These are phyloP conservation scores for Sphagnum tenellum DNA, from an alignment of 225 moss, liverwort and hornwort species.

Conservation along the genomic window DNA sequence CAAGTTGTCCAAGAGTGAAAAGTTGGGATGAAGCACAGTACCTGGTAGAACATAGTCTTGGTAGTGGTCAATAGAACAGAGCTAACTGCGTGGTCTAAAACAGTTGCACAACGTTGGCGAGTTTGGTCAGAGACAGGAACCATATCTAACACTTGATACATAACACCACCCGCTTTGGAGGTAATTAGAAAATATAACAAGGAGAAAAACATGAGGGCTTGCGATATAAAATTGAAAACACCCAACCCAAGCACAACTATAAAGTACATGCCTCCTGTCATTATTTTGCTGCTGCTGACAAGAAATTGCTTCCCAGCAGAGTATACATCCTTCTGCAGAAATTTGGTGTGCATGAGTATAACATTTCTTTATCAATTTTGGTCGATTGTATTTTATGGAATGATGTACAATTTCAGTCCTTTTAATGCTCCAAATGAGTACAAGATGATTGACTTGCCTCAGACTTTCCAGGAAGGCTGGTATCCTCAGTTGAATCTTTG, in stretches of 20 bases:
- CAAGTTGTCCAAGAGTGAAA: too few relatives aligned
- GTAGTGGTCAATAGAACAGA: slow-evolving; percentile 75
- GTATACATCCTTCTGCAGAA: slow-evolving; percentile 49
- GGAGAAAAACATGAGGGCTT: slow-evolving; percentile 69
- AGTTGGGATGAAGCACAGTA: background rate
- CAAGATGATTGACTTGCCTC: too few relatives aligned
- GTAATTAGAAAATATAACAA: slow-evolving; percentile 89
- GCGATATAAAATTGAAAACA: slow-evolving; percentile 60
- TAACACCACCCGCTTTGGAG: slow-evolving; percentile 64
- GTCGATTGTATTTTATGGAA: too few relatives aligned
- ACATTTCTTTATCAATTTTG: too few relatives aligned
- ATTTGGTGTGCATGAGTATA: slow-evolving; percentile 19
- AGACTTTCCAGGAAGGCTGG: slow-evolving; percentile 18
- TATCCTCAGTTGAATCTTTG: slow-evolving; percentile 21
- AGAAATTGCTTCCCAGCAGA: slow-evolving; percentile 70
- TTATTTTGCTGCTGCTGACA: slow-evolving; percentile 58
- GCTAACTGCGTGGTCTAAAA: slow-evolving; percentile 89
- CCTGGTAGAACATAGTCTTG: slow-evolving; percentile 74
- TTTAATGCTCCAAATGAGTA: background rate
- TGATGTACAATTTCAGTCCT: too few relatives aligned
- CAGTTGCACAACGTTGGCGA: slow-evolving; percentile 59
- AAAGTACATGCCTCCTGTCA: slow-evolving; percentile 58
- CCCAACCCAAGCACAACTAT: slow-evolving; percentile 64
- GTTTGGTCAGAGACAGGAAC: slow-evolving; percentile 78
- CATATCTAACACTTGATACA: slow-evolving; percentile 86